Evolutionary conservation across 768 basidiomycete species (phyloP), one percentile per base, ranked within the genome.

Genomic region (Dendrothele bispora): DNA sequence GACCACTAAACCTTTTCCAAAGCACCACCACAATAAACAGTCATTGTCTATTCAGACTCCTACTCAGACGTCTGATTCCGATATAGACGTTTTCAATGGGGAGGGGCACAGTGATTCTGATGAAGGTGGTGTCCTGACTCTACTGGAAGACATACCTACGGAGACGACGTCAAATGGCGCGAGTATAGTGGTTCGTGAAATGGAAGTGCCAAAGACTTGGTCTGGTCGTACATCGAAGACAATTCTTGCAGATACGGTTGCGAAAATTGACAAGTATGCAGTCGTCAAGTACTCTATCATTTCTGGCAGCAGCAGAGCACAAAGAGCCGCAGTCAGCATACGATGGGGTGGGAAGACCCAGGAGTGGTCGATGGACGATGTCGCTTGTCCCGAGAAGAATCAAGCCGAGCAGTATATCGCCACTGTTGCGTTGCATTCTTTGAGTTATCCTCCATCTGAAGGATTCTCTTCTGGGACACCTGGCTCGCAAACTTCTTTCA

Each of bases 391-490:
- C 36, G 81, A 89, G 52, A 76, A 81, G 46, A 57, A 60, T 1
- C 93, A 98, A 62, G 94, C 95, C 20, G 90, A 91, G 64, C 84
- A 98, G 57, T 99, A 92, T 60, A 78, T 95, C 41, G 80, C 95
- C 4, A 88, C 88, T 15, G 67, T 95, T 39, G 93, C 92, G 3
- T 71, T 98, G 27, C 91, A 95, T 63, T 77, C 81, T 3, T 67
- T 98, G 26, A 82, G 80, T 10, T 91, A 84, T 56, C 80, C 83
- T 14, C 48, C 64, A 2, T 75, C 75, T 0, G 78, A 79, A 43
- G 87, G 87, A 7, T 91, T 91, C 63, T 75, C 80, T 8, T 63
- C 75, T 3, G 75, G 77, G n/a, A 63, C 62, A 4, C 67, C 75
- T 38, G 70, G 74, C 24, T 76, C 65, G 36, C 72, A 71, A 38